These are phyloP conservation scores for Scedosporium boydii DNA, from an alignment of 2,329 filamentous ascomycete species.

Conservation along the genomic window DNA sequence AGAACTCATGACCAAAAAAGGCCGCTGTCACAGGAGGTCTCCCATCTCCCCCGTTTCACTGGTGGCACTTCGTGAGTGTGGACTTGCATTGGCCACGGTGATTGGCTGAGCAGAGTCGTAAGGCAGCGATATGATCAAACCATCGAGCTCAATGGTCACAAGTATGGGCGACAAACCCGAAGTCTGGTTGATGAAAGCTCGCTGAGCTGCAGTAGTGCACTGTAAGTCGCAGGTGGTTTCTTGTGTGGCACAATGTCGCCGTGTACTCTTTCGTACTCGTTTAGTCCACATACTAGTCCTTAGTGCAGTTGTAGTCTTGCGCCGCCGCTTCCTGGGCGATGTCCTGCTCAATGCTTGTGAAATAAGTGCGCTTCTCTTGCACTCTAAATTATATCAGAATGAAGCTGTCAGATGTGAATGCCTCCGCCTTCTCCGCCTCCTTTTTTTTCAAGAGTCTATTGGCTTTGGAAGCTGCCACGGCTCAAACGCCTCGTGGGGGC, in stretches of 20 bases:
- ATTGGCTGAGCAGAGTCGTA: background rate
- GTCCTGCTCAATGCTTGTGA: no score
- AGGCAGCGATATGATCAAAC: slow-evolving; percentile 1
- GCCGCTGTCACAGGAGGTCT: background rate
- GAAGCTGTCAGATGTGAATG: no score
- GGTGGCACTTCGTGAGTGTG: background rate
- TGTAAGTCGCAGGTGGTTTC: background rate
- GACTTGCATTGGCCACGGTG: background rate
- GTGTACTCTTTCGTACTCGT: no score
- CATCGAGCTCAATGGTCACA: background rate
- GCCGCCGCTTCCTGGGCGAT: no score
- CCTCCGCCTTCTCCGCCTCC: no score
- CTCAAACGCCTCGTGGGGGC: background rate
- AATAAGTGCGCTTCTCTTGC: no score
- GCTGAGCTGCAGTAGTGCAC: background rate
- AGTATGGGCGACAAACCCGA: no score
- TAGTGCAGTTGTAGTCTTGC: no score
- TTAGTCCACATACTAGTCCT: no score
- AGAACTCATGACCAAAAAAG: background rate
- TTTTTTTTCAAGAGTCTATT: background rate
- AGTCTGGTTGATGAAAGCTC: no score
- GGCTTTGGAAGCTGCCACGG: background rate
- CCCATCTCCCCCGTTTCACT: background rate
- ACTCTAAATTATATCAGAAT: no score
- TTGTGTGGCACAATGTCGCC: no score